Evolutionary conservation across 2,329 filamentous ascomycete species (phyloP), one percentile per base, ranked within the genome.

Genomic region (Bisporella sp.): DNA sequence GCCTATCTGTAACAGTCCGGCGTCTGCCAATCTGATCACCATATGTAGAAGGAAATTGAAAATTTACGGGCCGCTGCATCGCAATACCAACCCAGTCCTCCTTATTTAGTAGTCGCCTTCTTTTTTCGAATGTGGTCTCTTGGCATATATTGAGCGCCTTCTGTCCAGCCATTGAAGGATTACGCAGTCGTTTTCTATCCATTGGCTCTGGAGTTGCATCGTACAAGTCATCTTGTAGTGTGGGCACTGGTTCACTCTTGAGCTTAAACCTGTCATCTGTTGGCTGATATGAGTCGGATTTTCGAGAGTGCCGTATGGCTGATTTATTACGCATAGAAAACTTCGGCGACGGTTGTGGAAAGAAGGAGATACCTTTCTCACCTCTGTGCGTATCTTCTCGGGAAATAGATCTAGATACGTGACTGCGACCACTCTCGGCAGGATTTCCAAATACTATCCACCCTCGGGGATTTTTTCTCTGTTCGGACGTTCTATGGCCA

Each of bases 11-110:
- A 5, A 64, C 30, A 39, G 50, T 60, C 41, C 59, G 56, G 37
- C 64, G 58, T 52, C 54, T 59, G 4, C 62, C 64, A 47, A 66
- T 51, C 31, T 58, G 54, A 32, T 61, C 49, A 41, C 58, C 52
- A 31, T 57, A 44, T 47, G 45, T 53, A 12, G 55, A 44, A 29
- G 57, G 46, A 45, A 59, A 63, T n/a, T 46, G 52, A 13, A 62
- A 35, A 12, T 58, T 43, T 11, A 60, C 35, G 13, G 59, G 61
- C 39, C 50, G 57, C 33, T 59, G 58, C 41, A 57, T 57, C 7
- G 45, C 57, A 5, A 62, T 45, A n/a, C 64, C 62, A 12, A 60
- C 54, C 64, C 64, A 66, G 46, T 66, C 64, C 29, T 54, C 54
- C 29, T 57, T 59, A 7, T 50, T 46, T 42, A 66, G 57, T 33